Evolutionary conservation across 306 rosid genomes (phyloP), one percentile per base, ranked within the genome.

Genomic region (Vigna radiata): DNA sequence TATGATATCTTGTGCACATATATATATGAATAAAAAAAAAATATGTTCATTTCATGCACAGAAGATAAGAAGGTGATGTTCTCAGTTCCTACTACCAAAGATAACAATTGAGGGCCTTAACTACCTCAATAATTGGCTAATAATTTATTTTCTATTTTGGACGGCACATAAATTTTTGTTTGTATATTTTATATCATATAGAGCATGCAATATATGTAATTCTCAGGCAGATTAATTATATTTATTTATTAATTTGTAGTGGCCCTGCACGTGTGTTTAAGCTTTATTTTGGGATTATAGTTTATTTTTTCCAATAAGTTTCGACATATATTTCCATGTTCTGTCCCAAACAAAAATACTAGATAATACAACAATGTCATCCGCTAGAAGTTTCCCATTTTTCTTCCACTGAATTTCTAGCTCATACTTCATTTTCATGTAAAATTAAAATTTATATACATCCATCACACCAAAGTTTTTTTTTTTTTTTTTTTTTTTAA

Each of bases 1-100:
- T 69, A 81, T 31, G 6, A 78, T 85, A 85, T 85, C 85, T 62
- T 74, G 55, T 46, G 67, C 29, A 2, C 15, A 70, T 77, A 29
- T 66, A 71, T 77, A 41, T 66, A 41, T 66, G 37, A 68, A 68
- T 46, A 41, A 23, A 44, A 71, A 69, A 69, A 27, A 19, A 18
- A 61, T 21, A 13, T 60, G 47, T 77, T 78, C 25, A 19, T 59
- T 61, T 73, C 80, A 73, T 60, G 77, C 16, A n/a, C 27, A 68
- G 41, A 73, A 47, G 80, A 83, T 60, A 68, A 58, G 84, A 67
- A 53, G 61, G 70, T 59, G 68, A 43, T 77, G 64, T 15, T 72
- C 76, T 72, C 66, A 47, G 76, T 77, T 63, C 4, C 71, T 9
- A 62, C 71, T 9, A 62, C 41, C 46, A 69, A 39, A 6, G 3